Conservation (phyloP, 768 basidiomycete genomes). For the Mycena galericulata region DNA sequence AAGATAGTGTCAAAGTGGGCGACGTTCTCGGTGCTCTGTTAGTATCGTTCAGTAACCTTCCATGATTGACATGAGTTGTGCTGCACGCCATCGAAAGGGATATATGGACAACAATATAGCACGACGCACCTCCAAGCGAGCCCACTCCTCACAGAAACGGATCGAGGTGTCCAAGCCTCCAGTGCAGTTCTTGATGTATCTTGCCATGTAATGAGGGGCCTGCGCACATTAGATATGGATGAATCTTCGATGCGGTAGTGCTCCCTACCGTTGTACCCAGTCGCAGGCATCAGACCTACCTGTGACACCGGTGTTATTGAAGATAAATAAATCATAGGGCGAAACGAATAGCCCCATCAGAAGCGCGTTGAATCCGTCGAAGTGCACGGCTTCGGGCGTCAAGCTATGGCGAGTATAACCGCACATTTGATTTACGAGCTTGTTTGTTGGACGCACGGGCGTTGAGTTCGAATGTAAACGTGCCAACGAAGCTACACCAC, state of each 20-base stretch:
- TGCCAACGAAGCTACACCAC: too few species aligned
- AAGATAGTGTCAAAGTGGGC: too few species aligned
- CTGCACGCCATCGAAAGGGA: too few species aligned
- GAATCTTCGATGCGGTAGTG: neutral
- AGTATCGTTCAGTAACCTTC: too few species aligned
- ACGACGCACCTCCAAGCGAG: constrained; percentile 18
- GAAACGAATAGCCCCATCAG: neutral
- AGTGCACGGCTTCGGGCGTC: constrained; percentile 10
- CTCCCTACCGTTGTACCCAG: constrained; percentile 17
- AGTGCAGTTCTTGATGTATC: constrained; percentile 36
- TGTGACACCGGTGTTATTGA: neutral
- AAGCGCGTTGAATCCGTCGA: neutral
- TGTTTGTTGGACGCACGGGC: too few species aligned
- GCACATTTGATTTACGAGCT: too few species aligned
- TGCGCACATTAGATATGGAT: constrained; percentile 4
- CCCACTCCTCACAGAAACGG: constrained; percentile 34
- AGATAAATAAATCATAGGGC: neutral
- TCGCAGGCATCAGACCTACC: constrained; percentile 12
- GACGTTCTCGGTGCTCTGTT: too few species aligned
- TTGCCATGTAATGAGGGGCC: constrained; percentile 43
- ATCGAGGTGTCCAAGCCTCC: constrained; percentile 45
- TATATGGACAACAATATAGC: too few species aligned
- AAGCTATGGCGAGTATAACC: constrained; percentile 9
- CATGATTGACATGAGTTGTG: too few species aligned
- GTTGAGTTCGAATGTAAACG: too few species aligned